phyloP scores from a whole-genome alignment of 768 basidiomycete genomes.

The Phallus indusiatus region DNA sequence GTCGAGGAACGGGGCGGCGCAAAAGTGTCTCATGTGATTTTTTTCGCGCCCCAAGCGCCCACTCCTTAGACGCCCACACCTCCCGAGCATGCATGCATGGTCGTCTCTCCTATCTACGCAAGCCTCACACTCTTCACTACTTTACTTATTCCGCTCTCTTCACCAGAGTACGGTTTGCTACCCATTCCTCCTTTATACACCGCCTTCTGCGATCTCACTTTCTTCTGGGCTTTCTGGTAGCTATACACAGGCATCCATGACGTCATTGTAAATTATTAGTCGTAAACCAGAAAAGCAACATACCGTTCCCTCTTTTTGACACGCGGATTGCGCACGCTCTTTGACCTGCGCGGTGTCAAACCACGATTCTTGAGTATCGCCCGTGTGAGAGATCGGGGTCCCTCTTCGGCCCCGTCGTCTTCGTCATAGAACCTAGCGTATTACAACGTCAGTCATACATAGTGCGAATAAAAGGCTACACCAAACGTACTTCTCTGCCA shows the following conservation, averaged over 20 bases:
- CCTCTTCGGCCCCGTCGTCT: slow-evolving; percentile 35
- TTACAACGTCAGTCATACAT: slow-evolving; percentile 6
- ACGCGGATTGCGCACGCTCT: slow-evolving; percentile 89
- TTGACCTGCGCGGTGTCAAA: slow-evolving; percentile 81
- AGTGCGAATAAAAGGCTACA: neutral
- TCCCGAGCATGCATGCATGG: no score
- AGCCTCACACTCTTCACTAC: slow-evolving; percentile 81
- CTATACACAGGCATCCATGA: slow-evolving; percentile 13
- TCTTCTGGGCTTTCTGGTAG: slow-evolving; percentile 94
- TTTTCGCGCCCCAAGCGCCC: slow-evolving; percentile 3
- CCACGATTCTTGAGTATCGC: slow-evolving; percentile 93
- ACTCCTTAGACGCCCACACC: neutral
- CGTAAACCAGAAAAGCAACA: neutral
- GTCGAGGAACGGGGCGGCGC: slow-evolving; percentile 9
- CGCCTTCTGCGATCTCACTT: slow-evolving; percentile 78
- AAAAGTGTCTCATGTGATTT: slow-evolving; percentile 8
- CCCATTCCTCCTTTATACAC: slow-evolving; percentile 84
- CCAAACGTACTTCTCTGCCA: slow-evolving; percentile 44
- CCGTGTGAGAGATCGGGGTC: slow-evolving; percentile 82
- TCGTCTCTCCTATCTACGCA: slow-evolving; percentile 19
- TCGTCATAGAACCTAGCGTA: slow-evolving; percentile 22
- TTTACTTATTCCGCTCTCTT: slow-evolving; percentile 79
- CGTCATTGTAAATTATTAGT: neutral
- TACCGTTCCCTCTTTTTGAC: slow-evolving; percentile 84
- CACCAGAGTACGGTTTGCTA: slow-evolving; percentile 77